phyloP scores from a whole-genome alignment of 2,329 filamentous ascomycete species.

The Juglanconis oblonga region DNA sequence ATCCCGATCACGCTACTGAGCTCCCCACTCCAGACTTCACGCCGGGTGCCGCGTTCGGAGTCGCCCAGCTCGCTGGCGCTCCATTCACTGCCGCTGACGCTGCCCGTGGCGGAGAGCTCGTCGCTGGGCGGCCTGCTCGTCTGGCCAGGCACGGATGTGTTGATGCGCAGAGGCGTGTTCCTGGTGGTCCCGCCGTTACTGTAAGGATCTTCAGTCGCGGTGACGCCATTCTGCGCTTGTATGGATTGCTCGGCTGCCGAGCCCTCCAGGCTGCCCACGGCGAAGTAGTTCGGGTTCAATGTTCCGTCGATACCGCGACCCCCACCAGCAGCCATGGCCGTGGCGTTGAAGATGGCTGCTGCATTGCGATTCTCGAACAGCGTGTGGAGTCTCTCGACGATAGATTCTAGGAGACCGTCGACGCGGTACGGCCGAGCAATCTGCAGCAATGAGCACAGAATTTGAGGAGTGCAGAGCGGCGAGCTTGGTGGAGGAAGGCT shows the following conservation, averaged over 20 bases:
- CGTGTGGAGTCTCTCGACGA: slow-evolving; percentile 85
- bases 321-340: slow-evolving; percentile 94
- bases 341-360: slow-evolving; percentile 95
- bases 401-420: slow-evolving; percentile 87
- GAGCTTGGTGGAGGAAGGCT: slow-evolving; percentile 75
- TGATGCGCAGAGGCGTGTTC: slow-evolving; percentile 45
- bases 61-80: slow-evolving; percentile 51
- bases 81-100: slow-evolving; percentile 53
- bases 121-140: slow-evolving; percentile 40
- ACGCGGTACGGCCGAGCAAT: slow-evolving; percentile 90
- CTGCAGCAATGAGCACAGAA: slow-evolving; percentile 91
- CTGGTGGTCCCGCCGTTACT: slow-evolving; percentile 27
- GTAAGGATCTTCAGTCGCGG: slow-evolving; percentile 30
- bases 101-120: slow-evolving; percentile 48
- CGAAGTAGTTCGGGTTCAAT: slow-evolving; percentile 62
- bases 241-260: neutral
- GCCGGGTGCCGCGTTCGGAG: slow-evolving; percentile 42
- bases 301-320: slow-evolving; percentile 75
- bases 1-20: slow-evolving; percentile 88
- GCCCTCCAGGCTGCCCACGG: slow-evolving; percentile 43
- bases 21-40: slow-evolving; percentile 77
- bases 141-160: slow-evolving; percentile 38
- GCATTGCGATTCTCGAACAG: slow-evolving; percentile 91
- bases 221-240: slow-evolving; percentile 28
- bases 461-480: slow-evolving; percentile 85